Evolutionary conservation across 257 asterid species (phyloP), one percentile per base, ranked within the genome.

Genomic region (Agastache rugosa): DNA sequence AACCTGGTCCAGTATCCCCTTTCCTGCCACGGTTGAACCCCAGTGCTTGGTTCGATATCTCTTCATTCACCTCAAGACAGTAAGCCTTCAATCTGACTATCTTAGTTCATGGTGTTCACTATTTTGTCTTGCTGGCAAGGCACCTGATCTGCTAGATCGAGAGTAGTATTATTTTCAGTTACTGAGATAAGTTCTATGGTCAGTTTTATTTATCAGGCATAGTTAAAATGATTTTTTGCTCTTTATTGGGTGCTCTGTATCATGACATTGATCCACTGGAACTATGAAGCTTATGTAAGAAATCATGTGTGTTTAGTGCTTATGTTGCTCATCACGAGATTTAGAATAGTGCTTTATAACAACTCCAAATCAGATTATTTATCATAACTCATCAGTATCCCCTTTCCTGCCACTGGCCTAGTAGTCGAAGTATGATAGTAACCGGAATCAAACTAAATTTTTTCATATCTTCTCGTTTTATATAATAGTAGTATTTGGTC

Each of bases 11-110:
- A 23, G 34, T 11, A 47, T 47, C 67, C 27, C 73, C 82, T 50
- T 65, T 69, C 29, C 29, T 69, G 58, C 82, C 82, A 29, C 75
- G 80, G 31, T 60, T 69, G 75, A 77, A 81, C 8, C 82, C 80
- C 14, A 74, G 78, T 56, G 67, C 65, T 53, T 77, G 80, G 78
- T 55, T 81, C 48, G 1, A 10, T 37, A 74, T 70, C 64, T 56
- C 41, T 67, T 22, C 62, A 10, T 58, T 55, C 72, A 23, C n/a
- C 39, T 67, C 29, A 63, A 31, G 31, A 59, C 8, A 17, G 82
- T 66, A 66, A 72, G 75, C 60, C 54, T 73, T 68, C 22, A 58
- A 29, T 50, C n/a, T 47, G 22, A 29, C 63, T 23, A 20, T 37
- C 44, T 74, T 12, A 20, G 20, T 53, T 34, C 37, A 51, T 62